Base-by-base conservation (phyloP, 352 stramenopile species). In the Pythium vanterpoolii region DNA sequence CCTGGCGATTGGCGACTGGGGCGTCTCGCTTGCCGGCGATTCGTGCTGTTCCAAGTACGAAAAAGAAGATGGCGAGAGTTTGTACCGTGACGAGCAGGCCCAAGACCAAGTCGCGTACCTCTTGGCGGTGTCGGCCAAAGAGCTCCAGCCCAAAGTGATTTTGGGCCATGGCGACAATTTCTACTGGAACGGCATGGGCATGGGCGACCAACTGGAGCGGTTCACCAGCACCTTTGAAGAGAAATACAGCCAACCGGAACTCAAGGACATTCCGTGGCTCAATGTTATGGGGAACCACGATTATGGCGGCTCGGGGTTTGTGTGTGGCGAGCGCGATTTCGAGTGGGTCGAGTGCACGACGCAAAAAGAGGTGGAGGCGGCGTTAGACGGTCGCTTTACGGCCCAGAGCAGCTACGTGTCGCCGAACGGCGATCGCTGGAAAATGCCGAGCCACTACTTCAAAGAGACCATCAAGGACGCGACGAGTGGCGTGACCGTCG, bases 221-320 rank as follows among this genome's bases (percentile, higher is more conserved):
- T 92, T 92, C 54, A 60, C 77, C 39, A 69, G 69, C 27, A 89
- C 77, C 24, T 92, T 92, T 49, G 83, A 92, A 50, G 69, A 62
- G 46, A 84, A 84, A 49, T 93, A 87, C 68, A 68, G 69, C 13
- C 72, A 72, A 18, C 33, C 54, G 18, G 77, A 79, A 39, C 76
- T 93, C 40, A 71, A 76, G 31, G 71, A 50, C 10, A 65, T 93
- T 28, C 77, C 76, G 34, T 93, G 83, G 83, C 53, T 89, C 23
- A 90, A 89, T 46, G 80, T 90, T 26, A 72, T 86, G 36, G 83
- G 83, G 40, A 92, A 92, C 69, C 83, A 92, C 66, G 83, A 92
- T 71, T 87, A 90, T 62, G 83, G 83, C 62, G 83, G 83, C 43
- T 69, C 79, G n/a, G 83, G 64, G 44, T 90, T 74, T 54, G 75